Evolutionary conservation across 2,329 filamentous ascomycete genomes (phyloP), one percentile per base, ranked within the genome.

Genomic region (Pseudocercospora pini-densiflorae): DNA sequence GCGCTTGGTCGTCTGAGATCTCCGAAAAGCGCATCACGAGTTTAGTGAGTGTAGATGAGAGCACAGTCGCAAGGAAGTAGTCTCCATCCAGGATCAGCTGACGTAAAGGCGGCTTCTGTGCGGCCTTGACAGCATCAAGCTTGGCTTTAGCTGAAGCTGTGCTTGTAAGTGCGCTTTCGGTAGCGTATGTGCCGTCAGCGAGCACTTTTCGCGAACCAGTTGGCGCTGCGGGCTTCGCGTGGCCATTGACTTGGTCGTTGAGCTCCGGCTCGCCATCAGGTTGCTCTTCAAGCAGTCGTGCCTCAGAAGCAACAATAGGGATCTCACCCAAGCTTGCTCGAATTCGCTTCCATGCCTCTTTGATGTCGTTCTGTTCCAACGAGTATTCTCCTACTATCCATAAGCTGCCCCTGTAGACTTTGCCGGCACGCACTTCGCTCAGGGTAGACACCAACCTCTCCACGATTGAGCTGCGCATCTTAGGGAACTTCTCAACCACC

Each of bases 331-430:
- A 84, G 76, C 94, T 97, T 21, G 94, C 89, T 67, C 95, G 89
- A 78, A 99, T 98, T 69, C 92, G 89, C 82, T 95, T 97, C 95
- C 95, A 99, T 0, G 94, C 94, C 76, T 97, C 94, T 71, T 93
- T 88, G 73, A 99, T 98, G 75, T 98, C 94, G 75, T 89, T 93
- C 79, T 95, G 92, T 77, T 97, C 93, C 33, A 97, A 83, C 31
- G 94, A 97, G 79, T 98, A 99, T 80, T 99, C 95, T 78, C 95
- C 95, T 72, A 99, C 89, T 74, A 98, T 97, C 95, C 95, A 99
- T 70, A 99, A 85, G 54, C 96, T 95, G 57, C 95, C 95, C 64
- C 95, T 89, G 79, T 98, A 99, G 16, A 99, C 94, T 83, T 98
- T 99, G 54, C 95, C 95, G 69, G 95, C 94, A 67, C 95, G 90